Conservation (phyloP, 176 grass and related monocot genomes). For the Triticum monococcum region DNA sequence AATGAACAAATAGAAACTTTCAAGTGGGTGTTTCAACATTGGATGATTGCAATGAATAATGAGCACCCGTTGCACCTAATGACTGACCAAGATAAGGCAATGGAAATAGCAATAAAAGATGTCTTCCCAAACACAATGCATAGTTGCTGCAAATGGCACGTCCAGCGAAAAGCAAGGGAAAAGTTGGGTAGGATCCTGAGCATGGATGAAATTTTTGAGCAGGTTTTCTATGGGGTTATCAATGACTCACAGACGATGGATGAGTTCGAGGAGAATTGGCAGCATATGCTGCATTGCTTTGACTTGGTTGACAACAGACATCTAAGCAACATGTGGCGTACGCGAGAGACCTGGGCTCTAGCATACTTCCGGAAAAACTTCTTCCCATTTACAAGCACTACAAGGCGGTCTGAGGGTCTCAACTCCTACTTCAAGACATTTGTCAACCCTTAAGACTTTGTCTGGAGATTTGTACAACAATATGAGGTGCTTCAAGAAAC, state of each 20-base stretch:
- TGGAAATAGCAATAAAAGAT: not conserved
- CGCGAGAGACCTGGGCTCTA: not conserved
- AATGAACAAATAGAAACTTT: constrained; percentile 6
- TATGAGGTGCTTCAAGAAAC: too few species aligned
- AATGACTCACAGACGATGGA: not conserved
- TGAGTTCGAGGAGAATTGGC: not conserved
- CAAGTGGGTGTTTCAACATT: not conserved
- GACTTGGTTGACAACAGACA: not conserved
- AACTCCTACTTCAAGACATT: too few species aligned
- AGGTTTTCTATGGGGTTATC: not conserved
- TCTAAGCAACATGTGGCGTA: not conserved
- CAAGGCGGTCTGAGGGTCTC: not conserved
- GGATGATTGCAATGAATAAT: not conserved
- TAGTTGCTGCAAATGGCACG: not conserved
- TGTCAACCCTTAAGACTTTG: too few species aligned
- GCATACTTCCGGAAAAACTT: not conserved
- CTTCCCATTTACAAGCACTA: not conserved
- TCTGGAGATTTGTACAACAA: too few species aligned
- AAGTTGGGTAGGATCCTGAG: not conserved
- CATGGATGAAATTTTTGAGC: not conserved
- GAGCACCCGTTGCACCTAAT: not conserved
- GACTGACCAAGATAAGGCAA: not conserved
- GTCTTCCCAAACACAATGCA: not conserved
- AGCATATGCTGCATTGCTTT: not conserved
- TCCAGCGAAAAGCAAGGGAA: not conserved